phyloP scores from a whole-genome alignment of 1,139 yeast genomes.

The Pichia sp. region DNA sequence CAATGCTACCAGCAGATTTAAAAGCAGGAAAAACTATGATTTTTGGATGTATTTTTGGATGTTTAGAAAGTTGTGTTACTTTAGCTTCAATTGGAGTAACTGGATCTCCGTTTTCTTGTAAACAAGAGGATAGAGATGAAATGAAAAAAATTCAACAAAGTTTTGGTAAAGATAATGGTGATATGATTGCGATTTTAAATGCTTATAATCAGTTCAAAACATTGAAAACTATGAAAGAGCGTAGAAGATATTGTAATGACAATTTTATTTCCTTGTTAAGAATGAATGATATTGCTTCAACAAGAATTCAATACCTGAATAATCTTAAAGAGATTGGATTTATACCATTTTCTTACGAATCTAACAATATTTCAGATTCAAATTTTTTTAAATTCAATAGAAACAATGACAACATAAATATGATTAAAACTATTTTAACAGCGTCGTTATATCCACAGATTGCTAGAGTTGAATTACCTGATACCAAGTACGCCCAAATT shows the following conservation, averaged over 20 bases:
- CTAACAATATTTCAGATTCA: constrained; percentile 17
- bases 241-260: constrained; percentile 51
- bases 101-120: constrained; percentile 66
- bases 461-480: constrained; percentile 77
- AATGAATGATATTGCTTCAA: constrained; percentile 64
- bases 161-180: constrained; percentile 53
- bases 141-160: constrained; percentile 47
- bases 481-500: constrained; percentile 64
- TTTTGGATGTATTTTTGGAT: constrained; percentile 75
- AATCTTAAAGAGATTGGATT: constrained; percentile 74
- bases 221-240: constrained; percentile 22
- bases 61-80: constrained; percentile 68
- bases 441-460: constrained; percentile 81
- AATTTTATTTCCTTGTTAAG: constrained; percentile 59
- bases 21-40: constrained; percentile 78
- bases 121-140: constrained; percentile 55
- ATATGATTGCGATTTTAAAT: constrained; percentile 58
- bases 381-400: constrained; percentile 32
- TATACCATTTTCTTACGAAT: constrained; percentile 44
- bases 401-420: constrained; percentile 42
- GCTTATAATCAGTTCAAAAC: constrained; percentile 50
- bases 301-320: constrained; percentile 61
- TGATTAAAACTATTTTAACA: constrained; percentile 63
- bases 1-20: constrained; percentile 80
- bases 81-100: constrained; percentile 70